Evolutionary conservation across 192 early-diverging fungal species (phyloP).

Genomic region (Haplosporangium gracile): DNA sequence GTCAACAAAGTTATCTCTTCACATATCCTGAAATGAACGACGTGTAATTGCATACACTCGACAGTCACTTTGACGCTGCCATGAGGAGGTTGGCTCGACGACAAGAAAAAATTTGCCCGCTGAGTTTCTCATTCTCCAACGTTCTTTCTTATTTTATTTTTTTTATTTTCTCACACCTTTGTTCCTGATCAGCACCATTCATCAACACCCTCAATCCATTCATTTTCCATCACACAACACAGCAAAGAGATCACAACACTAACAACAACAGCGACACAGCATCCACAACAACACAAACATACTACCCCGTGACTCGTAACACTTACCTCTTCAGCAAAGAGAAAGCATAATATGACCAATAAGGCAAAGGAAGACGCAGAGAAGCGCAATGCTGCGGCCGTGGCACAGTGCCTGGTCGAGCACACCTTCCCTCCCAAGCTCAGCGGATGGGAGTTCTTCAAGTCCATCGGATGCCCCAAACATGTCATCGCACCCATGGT

Average conservation of each 20-base stretch:
- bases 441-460: constrained; percentile 85
- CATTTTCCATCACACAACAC: not conserved
- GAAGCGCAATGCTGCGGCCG: constrained; percentile 37
- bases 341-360: constrained; percentile 12
- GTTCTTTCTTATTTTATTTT: no score
- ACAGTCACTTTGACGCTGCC: not conserved
- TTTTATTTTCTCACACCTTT: not conserved
- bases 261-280: not conserved
- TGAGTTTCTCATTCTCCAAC: not conserved
- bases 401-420: constrained; percentile 26
- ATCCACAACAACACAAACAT: no score
- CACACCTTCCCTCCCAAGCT: constrained; percentile 65
- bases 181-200: not conserved
- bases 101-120: not conserved
- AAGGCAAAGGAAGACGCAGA: constrained; percentile 39
- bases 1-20: not conserved
- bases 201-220: not conserved
- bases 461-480: constrained; percentile 78
- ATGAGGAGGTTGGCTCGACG: not conserved
- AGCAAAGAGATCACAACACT: not conserved
- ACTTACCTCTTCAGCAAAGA: not conserved
- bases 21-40: not conserved
- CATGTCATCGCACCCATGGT: constrained; percentile 95
- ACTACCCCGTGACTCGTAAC: no score
- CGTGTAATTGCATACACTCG: not conserved